Evolutionary conservation across 2,329 filamentous ascomycete species (phyloP).

Genomic region (Triangularia setosa): DNA sequence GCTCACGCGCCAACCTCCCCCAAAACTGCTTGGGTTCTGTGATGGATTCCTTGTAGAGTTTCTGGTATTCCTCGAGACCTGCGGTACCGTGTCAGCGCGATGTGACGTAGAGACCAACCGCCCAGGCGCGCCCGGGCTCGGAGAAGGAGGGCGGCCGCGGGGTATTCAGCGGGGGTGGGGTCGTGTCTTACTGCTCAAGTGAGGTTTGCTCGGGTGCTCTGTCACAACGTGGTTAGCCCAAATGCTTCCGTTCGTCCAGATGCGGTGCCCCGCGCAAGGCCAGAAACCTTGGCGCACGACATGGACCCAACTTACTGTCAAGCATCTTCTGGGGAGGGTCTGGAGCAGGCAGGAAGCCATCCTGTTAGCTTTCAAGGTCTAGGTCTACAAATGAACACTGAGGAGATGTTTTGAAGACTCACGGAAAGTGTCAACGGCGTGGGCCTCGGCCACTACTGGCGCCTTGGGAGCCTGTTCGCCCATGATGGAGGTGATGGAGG

Average conservation of each 20-base stretch:
- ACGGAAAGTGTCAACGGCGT: constrained; percentile 72
- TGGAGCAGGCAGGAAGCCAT: constrained; percentile 29
- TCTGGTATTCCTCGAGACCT: constrained; percentile 65
- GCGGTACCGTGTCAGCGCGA: constrained; percentile 27
- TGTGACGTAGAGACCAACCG: constrained; percentile 9
- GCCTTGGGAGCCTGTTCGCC: constrained; percentile 42
- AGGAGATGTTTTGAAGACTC: constrained; percentile 31
- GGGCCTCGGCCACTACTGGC: constrained; percentile 69
- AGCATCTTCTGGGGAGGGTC: constrained; percentile 65
- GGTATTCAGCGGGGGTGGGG: constrained; percentile 12
- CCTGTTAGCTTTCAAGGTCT: neutral
- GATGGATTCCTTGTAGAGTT: constrained; percentile 79
- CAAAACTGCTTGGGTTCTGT: constrained; percentile 86
- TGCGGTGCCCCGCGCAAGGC: constrained; percentile 20
- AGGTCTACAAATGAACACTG: constrained; percentile 7
- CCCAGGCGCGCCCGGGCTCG: neutral
- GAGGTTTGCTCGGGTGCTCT: constrained; percentile 69
- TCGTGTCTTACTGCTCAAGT: constrained; percentile 55
- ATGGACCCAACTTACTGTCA: constrained; percentile 50
- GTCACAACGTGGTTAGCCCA: constrained; percentile 36
- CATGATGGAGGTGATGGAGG: constrained; percentile 36
- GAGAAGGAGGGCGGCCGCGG: constrained; percentile 4
- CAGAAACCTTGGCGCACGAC: constrained; percentile 19
- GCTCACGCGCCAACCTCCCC: constrained; percentile 78
- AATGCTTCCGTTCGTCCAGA: constrained; percentile 22